phyloP scores from a whole-genome alignment of 805 yeast genomes.

The Nakazawaea molendinolei region DNA sequence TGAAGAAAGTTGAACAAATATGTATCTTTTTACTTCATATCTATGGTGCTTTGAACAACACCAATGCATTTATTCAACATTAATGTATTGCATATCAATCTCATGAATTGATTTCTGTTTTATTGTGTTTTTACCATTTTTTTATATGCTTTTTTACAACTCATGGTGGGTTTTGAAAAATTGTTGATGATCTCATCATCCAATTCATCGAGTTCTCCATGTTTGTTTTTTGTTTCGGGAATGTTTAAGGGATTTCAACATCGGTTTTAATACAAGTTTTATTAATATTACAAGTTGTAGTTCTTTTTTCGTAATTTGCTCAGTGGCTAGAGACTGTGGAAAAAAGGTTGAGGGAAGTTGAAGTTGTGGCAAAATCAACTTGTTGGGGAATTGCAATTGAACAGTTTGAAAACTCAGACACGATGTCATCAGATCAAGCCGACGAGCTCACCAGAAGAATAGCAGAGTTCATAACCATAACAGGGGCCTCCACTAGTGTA shows the following conservation, averaged over 20 bases:
- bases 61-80: conserved; percentile 31
- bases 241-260: conserved; percentile 39
- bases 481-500: conserved; percentile 29
- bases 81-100: conserved; percentile 21
- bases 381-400: conserved; percentile 1
- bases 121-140: conserved; percentile 7
- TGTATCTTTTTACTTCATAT: conserved; percentile 10
- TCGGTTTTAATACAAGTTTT: conserved; percentile 24
- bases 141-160: conserved; percentile 14
- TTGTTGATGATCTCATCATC: conserved; percentile 12
- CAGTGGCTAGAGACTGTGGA: no score
- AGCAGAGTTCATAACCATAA: conserved; percentile 29
- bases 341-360: not conserved
- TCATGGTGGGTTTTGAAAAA: no score
- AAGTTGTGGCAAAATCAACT: not conserved
- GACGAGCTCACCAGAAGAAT: conserved; percentile 13
- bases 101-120: conserved; percentile 3
- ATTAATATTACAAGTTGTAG: not conserved
- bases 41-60: conserved; percentile 13
- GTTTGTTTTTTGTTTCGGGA: conserved; percentile 20
- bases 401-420: no score
- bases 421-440: conserved; percentile 1
- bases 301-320: no score
- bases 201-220: conserved; percentile 11
- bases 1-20: conserved; percentile 5